Percentiles rank a stretch among this genome's conserved stretches.
phyloP scores from a whole-genome alignment of 257 asterid species.

The Lantana camara region DNA sequence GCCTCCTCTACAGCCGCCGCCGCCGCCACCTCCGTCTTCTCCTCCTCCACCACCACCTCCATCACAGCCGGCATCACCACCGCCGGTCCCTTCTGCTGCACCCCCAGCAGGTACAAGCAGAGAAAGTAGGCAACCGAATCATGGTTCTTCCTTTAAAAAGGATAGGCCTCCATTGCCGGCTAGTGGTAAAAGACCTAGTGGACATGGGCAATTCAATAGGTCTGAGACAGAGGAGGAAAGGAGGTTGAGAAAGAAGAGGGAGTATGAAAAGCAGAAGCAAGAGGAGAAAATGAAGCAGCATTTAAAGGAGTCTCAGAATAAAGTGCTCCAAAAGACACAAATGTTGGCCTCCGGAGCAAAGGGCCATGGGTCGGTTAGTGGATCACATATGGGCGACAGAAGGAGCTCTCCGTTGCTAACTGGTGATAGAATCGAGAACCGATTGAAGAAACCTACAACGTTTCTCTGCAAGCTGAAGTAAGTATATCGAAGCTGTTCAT shows the following conservation, averaged over 20 bases:
- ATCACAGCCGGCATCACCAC: constrained; percentile 65
- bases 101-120: constrained; percentile 47
- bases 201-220: constrained; percentile 51
- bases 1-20: constrained; percentile 48
- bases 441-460: constrained; percentile 94
- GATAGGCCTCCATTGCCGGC: constrained; percentile 63
- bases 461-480: constrained; percentile 98
- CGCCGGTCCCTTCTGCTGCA: constrained; percentile 50
- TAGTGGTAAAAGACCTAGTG: constrained; percentile 44
- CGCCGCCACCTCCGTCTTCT: constrained; percentile 56
- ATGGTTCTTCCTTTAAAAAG: constrained; percentile 45
- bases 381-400: constrained; percentile 84
- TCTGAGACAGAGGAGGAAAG: constrained; percentile 94
- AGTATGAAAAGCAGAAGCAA: constrained; percentile 79
- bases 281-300: constrained; percentile 84
- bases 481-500: constrained; percentile 42
- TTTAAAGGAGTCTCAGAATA: constrained; percentile 75
- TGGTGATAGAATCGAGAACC: constrained; percentile 80
- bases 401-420: constrained; percentile 69
- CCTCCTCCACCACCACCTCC: constrained; percentile 87
- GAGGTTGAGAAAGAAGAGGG: constrained; percentile 77
- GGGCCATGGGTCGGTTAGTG: constrained; percentile 79
- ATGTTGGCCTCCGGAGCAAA: constrained; percentile 70
- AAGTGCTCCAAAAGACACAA: constrained; percentile 84
- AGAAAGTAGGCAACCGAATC: constrained; percentile 50